Percentiles rank a stretch among this genome's conserved stretches.
Evolutionary conservation across 2,329 filamentous ascomycete genomes (phyloP).

Genomic region (Sphaceloma murrayae): DNA sequence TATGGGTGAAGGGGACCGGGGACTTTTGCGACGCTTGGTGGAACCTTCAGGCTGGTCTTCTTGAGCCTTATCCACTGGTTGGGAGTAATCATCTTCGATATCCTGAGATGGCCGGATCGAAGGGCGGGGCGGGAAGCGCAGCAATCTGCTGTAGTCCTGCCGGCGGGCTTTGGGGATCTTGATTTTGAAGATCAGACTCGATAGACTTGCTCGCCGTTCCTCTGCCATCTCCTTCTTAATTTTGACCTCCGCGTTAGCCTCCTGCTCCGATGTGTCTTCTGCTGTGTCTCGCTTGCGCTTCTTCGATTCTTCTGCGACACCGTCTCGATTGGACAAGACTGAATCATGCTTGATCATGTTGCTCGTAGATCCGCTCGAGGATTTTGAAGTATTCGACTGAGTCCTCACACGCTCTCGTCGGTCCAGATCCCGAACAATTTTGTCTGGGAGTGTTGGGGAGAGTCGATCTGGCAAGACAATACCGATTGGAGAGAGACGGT

Average conservation of each 20-base stretch:
- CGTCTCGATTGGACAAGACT: neutral
- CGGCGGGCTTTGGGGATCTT: slow-evolving; percentile 18
- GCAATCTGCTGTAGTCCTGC: slow-evolving; percentile 11
- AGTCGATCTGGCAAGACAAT: slow-evolving; percentile 38
- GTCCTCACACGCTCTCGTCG: slow-evolving; percentile 25
- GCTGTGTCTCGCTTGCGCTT: slow-evolving; percentile 2
- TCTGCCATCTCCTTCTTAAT: neutral
- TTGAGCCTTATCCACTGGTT: no score
- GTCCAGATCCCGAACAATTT: slow-evolving; percentile 45
- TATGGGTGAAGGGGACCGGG: slow-evolving; percentile 7
- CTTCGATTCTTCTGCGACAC: neutral
- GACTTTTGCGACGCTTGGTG: slow-evolving; percentile 13
- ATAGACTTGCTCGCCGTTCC: no score
- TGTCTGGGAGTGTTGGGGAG: slow-evolving; percentile 49
- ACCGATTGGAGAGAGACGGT: slow-evolving; percentile 7
- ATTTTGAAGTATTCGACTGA: slow-evolving; percentile 20
- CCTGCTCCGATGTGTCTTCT: neutral
- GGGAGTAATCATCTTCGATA: slow-evolving; percentile 9
- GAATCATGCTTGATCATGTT: slow-evolving; percentile 17
- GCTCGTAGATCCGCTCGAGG: slow-evolving; percentile 7
- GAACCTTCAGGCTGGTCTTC: no score
- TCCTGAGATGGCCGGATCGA: neutral
- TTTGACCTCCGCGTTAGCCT: neutral
- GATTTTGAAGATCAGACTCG: slow-evolving; percentile 15
- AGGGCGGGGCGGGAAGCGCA: slow-evolving; percentile 14